These are phyloP conservation scores for Coprinopsis cinerea DNA, from an alignment of 768 basidiomycete genomes.

Conservation along the genomic window DNA sequence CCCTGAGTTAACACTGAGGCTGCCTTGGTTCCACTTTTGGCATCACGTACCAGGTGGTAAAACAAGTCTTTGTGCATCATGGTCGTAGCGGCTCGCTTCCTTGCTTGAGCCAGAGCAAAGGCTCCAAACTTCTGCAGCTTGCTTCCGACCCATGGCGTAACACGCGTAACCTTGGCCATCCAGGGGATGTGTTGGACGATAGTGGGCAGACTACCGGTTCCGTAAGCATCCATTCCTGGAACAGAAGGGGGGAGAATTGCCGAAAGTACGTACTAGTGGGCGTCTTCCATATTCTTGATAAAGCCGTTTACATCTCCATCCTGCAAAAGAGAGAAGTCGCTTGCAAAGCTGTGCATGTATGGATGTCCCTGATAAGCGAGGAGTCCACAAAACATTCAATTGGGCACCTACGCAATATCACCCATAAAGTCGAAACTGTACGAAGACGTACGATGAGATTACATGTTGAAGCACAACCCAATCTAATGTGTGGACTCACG, in stretches of 20 bases:
- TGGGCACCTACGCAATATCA: conserved; percentile 29
- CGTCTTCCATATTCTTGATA: conserved; percentile 18
- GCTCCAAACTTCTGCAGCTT: conserved; percentile 6
- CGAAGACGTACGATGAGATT: neutral
- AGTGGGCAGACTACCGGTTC: conserved; percentile 13
- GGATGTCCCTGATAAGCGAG: neutral
- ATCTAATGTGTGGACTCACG: neutral
- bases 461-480: neutral
- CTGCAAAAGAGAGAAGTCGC: conserved; percentile 21
- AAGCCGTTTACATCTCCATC: conserved; percentile 23
- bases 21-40: neutral
- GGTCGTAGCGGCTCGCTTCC: conserved; percentile 14
- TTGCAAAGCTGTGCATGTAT: conserved; percentile 21
- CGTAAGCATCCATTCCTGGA: neutral
- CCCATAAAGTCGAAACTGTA: conserved; percentile 31
- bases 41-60: conserved; percentile 20
- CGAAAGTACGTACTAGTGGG: conserved; percentile 17
- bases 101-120: conserved; percentile 15
- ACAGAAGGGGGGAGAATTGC: neutral
- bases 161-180: conserved; percentile 8
- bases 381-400: neutral
- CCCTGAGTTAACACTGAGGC: neutral
- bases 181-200: conserved; percentile 14
- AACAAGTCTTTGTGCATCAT: conserved; percentile 22
- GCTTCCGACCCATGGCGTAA: conserved; percentile 3